Percentiles rank a stretch among this genome's conserved stretches.
Conservation (phyloP, 805 yeast species). For the Schwanniomyces yamadae region DNA sequence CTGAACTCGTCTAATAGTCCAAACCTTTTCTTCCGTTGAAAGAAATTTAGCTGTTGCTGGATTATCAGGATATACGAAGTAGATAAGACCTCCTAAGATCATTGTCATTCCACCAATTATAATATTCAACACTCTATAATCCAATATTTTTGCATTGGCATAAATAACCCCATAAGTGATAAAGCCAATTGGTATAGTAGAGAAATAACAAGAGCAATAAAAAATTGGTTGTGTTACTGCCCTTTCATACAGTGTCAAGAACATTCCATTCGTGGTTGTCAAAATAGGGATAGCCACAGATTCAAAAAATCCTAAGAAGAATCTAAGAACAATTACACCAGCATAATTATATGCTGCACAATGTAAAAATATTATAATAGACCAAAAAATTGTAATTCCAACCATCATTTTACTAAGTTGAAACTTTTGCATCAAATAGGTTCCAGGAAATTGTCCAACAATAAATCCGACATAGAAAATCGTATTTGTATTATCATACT, state of each 20-base stretch:
- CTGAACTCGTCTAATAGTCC: slow-evolving; percentile 41
- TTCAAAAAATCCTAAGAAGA: slow-evolving; percentile 48
- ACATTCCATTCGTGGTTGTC: slow-evolving; percentile 50
- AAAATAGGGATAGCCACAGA: slow-evolving; percentile 27
- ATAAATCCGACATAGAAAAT: slow-evolving; percentile 53
- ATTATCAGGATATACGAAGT: slow-evolving; percentile 52
- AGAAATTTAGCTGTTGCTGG: slow-evolving; percentile 54
- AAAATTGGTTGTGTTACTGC: slow-evolving; percentile 55
- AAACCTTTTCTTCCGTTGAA: slow-evolving; percentile 49
- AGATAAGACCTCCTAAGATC: slow-evolving; percentile 12
- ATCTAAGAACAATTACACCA: slow-evolving; percentile 48
- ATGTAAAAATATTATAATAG: slow-evolving; percentile 44
- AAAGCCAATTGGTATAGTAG: slow-evolving; percentile 52
- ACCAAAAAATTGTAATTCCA: slow-evolving; percentile 42
- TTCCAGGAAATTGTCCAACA: slow-evolving; percentile 46
- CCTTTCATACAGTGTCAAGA: slow-evolving; percentile 44
- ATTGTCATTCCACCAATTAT: slow-evolving; percentile 58
- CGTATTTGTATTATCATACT: slow-evolving; percentile 50
- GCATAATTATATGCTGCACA: slow-evolving; percentile 45
- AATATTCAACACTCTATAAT: slow-evolving; percentile 57
- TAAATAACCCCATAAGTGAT: slow-evolving; percentile 41
- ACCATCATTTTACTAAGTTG: slow-evolving; percentile 42
- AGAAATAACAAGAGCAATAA: slow-evolving; percentile 51
- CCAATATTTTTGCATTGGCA: slow-evolving; percentile 19
- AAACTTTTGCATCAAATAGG: slow-evolving; percentile 43